Percentiles rank a stretch among this genome's conserved stretches.
phyloP scores from a whole-genome alignment of 2,329 filamentous ascomycete species.

The Ascochyta koolunga region DNA sequence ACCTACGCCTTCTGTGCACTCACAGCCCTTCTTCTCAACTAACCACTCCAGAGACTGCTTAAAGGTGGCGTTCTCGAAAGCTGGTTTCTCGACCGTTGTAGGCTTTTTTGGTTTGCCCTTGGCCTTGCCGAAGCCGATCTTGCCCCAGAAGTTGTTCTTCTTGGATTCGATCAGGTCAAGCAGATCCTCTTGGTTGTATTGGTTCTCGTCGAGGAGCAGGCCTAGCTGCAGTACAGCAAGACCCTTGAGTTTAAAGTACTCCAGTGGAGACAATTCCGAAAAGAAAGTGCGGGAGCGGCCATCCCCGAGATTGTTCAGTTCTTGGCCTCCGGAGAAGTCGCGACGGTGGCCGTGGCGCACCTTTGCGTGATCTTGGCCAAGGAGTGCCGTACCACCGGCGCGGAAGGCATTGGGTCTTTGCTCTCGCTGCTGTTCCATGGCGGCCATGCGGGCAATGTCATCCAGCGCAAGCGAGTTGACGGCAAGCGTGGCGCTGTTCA shows the following conservation, averaged over 20 bases:
- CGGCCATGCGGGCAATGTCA: conserved; percentile 94
- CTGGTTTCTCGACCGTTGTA: conserved; percentile 44
- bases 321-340: conserved; percentile 64
- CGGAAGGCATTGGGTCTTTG: conserved; percentile 82
- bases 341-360: conserved; percentile 73
- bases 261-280: conserved; percentile 90
- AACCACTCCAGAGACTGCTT: conserved; percentile 87
- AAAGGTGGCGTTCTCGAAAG: conserved; percentile 77
- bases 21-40: conserved; percentile 90
- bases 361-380: conserved; percentile 66
- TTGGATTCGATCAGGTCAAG: conserved; percentile 90
- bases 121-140: conserved; percentile 94
- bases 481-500: conserved; percentile 83
- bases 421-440: conserved; percentile 91
- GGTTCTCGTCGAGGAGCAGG: conserved; percentile 83
- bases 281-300: conserved; percentile 79
- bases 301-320: conserved; percentile 58
- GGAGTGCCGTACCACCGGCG: conserved; percentile 73
- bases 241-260: conserved; percentile 97
- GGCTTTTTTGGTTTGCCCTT: conserved; percentile 80
- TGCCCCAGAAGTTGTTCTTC: conserved; percentile 96
- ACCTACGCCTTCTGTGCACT: conserved; percentile 96
- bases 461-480: conserved; percentile 92
- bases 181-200: conserved; percentile 93
- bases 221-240: conserved; percentile 95